Conservation (phyloP, 305 asterid genomes). For the Fraxinus xanthoxyloides region DNA sequence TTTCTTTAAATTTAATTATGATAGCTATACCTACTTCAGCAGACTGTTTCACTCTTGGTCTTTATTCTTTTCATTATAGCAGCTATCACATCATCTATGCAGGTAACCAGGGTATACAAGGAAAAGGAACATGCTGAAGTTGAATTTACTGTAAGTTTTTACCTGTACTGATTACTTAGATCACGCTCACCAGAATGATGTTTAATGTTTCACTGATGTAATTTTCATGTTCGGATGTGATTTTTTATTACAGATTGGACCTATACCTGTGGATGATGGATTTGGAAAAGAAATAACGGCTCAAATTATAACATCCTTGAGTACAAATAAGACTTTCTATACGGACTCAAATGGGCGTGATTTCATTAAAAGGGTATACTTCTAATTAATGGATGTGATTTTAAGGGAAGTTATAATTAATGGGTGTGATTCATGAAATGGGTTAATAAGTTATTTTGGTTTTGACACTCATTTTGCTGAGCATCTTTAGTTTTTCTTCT, state of each 20-base stretch:
- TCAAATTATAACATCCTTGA: slow-evolving; percentile 57
- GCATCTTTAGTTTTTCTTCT: not conserved
- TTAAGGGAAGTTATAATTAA: slow-evolving; percentile 58
- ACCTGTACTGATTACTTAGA: slow-evolving; percentile 10
- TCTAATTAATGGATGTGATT: slow-evolving; percentile 60
- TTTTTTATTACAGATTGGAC: slow-evolving; percentile 60
- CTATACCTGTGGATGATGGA: slow-evolving; percentile 79
- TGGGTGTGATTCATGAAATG: slow-evolving; percentile 68
- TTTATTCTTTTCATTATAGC: slow-evolving; percentile 5
- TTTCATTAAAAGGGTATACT: slow-evolving; percentile 64
- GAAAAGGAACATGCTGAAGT: slow-evolving; percentile 78
- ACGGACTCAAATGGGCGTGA: slow-evolving; percentile 87
- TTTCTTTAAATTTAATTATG: not conserved
- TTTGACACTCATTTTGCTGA: slow-evolving; percentile 12
- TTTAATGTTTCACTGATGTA: slow-evolving; percentile 13
- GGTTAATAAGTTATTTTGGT: slow-evolving; percentile 28
- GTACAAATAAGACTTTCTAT: slow-evolving; percentile 61
- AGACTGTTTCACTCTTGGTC: slow-evolving; percentile 10
- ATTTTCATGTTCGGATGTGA: slow-evolving; percentile 25
- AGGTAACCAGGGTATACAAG: slow-evolving; percentile 78
- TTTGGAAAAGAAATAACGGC: slow-evolving; percentile 74
- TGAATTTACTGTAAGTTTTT: slow-evolving; percentile 65
- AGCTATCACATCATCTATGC: slow-evolving; percentile 28
- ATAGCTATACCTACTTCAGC: not conserved
- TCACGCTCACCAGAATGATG: slow-evolving; percentile 4